These are phyloP conservation scores for Aquilaria malaccensis DNA, from an alignment of 345 rosid species.

Conservation along the genomic window DNA sequence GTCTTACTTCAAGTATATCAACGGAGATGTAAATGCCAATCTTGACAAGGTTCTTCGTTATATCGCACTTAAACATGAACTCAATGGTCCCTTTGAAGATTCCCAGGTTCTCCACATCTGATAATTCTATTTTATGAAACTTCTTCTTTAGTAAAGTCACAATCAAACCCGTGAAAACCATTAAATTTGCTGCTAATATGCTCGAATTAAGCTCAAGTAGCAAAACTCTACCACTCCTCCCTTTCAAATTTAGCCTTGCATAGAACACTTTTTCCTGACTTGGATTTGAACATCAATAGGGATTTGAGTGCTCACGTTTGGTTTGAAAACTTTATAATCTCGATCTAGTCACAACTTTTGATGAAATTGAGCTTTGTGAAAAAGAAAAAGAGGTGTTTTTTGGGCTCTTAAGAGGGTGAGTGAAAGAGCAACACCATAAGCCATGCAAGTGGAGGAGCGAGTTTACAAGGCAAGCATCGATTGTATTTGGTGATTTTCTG, in stretches of 20 bases:
- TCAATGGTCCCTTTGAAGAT: conserved; percentile 71
- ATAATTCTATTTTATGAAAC: conserved; percentile 67
- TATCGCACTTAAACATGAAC: conserved; percentile 77
- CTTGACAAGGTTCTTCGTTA: conserved; percentile 46
- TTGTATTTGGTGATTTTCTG: no score
- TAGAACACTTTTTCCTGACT: conserved; percentile 31
- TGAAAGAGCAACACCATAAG: conserved; percentile 85
- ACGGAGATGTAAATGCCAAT: conserved; percentile 68
- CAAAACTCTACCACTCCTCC: conserved; percentile 60
- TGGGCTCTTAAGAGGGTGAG: conserved; percentile 70
- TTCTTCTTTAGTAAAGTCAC: conserved; percentile 25
- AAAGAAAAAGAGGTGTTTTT: conserved; percentile 36
- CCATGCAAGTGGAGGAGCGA: conserved; percentile 19
- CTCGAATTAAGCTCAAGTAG: conserved; percentile 65
- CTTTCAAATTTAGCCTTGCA: conserved; percentile 66
- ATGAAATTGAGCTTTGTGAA: conserved; percentile 24
- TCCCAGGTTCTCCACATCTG: conserved; percentile 74
- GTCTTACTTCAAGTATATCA: conserved; percentile 75
- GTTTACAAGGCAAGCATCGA: no score
- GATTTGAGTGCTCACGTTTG: conserved; percentile 17
- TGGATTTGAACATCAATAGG: conserved; percentile 11
- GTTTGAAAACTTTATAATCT: conserved; percentile 36
- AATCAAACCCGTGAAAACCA: conserved; percentile 49
- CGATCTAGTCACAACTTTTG: conserved; percentile 23
- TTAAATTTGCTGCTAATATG: conserved; percentile 56